Conservation (phyloP, 306 rosid species). For the Coriaria nepalensis region DNA sequence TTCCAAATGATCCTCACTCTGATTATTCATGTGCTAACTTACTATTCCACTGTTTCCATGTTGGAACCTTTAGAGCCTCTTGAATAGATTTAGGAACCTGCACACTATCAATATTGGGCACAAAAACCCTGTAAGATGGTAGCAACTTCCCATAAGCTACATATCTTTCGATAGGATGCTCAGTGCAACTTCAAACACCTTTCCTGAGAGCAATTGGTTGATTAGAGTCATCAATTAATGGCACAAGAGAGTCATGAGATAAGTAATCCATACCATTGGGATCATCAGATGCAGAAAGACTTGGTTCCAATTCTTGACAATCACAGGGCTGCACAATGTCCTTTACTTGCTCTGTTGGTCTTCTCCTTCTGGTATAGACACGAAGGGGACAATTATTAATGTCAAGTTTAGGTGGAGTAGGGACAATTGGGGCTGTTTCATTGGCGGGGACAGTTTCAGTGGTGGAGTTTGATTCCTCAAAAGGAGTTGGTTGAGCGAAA, state of each 20-base stretch:
- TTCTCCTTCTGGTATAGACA: neutral
- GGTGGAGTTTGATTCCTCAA: no score
- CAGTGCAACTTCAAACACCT: neutral
- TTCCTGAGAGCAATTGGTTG: conserved; percentile 3
- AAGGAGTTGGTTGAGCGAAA: no score
- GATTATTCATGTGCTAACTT: neutral
- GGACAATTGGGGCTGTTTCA: neutral
- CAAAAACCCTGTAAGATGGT: neutral
- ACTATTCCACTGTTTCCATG: neutral
- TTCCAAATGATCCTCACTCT: neutral
- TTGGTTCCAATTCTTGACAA: neutral
- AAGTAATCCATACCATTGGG: neutral
- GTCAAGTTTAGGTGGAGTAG: neutral
- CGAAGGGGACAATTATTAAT: neutral
- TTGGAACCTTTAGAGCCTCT: neutral
- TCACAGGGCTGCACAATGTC: neutral
- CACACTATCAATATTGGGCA: neutral
- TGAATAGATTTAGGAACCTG: neutral
- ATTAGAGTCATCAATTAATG: conserved; percentile 2
- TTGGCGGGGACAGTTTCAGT: no score
- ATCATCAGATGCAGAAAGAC: neutral
- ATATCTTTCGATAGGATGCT: neutral
- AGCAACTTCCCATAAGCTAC: neutral
- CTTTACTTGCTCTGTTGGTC: neutral
- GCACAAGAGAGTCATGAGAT: neutral